Evolutionary conservation across 2,329 filamentous ascomycete species (phyloP), one percentile per base, ranked within the genome.

Genomic region (Huntiella decipiens): DNA sequence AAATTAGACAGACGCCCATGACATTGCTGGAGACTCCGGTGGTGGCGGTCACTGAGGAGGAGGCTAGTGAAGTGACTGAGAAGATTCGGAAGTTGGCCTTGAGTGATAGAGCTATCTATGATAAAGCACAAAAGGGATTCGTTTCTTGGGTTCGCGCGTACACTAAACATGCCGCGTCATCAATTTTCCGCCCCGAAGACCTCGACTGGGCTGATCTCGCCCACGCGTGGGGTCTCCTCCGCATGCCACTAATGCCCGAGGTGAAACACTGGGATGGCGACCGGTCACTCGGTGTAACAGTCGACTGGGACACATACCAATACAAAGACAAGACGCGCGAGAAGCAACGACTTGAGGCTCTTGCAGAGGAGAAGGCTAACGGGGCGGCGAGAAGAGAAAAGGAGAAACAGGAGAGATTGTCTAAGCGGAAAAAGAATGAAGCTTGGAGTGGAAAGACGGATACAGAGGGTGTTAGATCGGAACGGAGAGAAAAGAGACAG

Each of bases 111-210:
- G 68, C 65, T 3, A 58, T 91, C 8, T 79, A 91, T 58, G 86
- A 95, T 59, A 91, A 93, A 56, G 86, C 82, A 1, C 85, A 94
- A 57, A 77, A 79, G 51, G 91, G 79, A 1, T 96, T 98, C 54
- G 88, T 96, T 16, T 88, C 82, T 57, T 96, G 86, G 82, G 77
- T 93, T 1, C 77, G 86, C 57, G 82, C 83, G 53, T 96, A 96
- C 63, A 82, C 76, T 57, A 92, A 91, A 56, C 91, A 96, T 56
- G 77, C 87, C 53, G 86, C 88, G 1, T 79, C 76, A 50, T 92
- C 85, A 56, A 96, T 98, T 53, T 98, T 98, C 66, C 76, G 82
- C 8, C 66, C 85, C 2, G 60, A 69, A 3, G 85, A 92, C 55
- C 68, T 95, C 12, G 79, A 94, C 59, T 98, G 91, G 91, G 64